Percentiles rank a stretch among this genome's conserved stretches.
Conservation (phyloP, 1,284 basidiomycete species). For the Cutaneotrichosporon sp. region DNA sequence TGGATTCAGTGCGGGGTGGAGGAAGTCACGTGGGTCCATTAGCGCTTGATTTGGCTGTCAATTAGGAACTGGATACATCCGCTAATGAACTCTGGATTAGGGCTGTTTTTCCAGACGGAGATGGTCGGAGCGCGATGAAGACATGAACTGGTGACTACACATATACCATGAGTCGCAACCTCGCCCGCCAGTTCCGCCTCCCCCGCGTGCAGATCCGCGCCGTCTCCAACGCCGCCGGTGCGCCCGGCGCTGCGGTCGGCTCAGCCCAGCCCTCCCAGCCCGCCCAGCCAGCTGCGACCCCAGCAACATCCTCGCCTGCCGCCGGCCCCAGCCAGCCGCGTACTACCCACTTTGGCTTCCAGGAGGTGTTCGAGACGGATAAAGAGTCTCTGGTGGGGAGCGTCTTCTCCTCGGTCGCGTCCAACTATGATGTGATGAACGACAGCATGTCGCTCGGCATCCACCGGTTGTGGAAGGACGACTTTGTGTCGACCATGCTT, state of each 20-base stretch:
- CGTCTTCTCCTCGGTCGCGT: slow-evolving; percentile 95
- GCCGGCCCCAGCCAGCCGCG: slow-evolving; percentile 22
- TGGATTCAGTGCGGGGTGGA: slow-evolving; percentile 6
- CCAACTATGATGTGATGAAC: slow-evolving; percentile 98
- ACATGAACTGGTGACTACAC: not conserved
- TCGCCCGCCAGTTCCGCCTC: slow-evolving; percentile 18
- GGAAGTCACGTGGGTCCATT: slow-evolving; percentile 14
- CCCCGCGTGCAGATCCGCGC: slow-evolving; percentile 22
- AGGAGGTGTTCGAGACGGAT: slow-evolving; percentile 71
- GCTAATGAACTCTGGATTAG: not conserved
- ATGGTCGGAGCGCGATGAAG: slow-evolving; percentile 3
- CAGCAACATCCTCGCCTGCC: slow-evolving; percentile 1
- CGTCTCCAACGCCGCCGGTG: slow-evolving; percentile 17
- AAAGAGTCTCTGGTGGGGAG: slow-evolving; percentile 73
- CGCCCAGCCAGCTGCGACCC: not conserved
- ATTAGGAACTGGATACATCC: not conserved
- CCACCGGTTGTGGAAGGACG: slow-evolving; percentile 96
- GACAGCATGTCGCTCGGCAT: slow-evolving; percentile 96
- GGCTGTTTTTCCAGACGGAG: slow-evolving; percentile 4
- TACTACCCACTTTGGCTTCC: slow-evolving; percentile 90
- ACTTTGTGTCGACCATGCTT: slow-evolving; percentile 75
- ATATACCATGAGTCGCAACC: slow-evolving; percentile 26
- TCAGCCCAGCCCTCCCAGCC: not conserved
- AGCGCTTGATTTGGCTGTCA: not conserved
- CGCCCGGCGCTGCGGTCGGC: not conserved